A percentile compares a stretch with the other conserved stretches of the same genome.
Conservation (phyloP, 2,329 filamentous ascomycete species). For the Ascochyta clinopodiicola region DNA sequence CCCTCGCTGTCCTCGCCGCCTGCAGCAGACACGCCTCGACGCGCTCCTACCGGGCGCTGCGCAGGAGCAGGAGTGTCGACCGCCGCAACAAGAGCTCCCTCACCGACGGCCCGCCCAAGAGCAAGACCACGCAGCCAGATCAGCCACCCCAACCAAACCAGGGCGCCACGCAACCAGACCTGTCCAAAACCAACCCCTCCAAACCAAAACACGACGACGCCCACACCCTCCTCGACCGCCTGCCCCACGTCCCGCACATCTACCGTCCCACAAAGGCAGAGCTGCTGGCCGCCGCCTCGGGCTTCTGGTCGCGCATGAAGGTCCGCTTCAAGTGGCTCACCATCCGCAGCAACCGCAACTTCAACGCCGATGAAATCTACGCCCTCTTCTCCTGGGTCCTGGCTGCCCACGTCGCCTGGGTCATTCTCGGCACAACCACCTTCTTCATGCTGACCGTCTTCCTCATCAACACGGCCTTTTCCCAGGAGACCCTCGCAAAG, state of each 20-base stretch:
- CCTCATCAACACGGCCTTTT: constrained; percentile 93
- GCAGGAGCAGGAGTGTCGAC: constrained; percentile 22
- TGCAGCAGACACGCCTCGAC: constrained; percentile 41
- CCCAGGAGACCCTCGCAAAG: constrained; percentile 91
- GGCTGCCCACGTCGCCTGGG: constrained; percentile 91
- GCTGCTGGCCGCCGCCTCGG: constrained; percentile 85
- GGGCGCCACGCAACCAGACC: constrained; percentile 41
- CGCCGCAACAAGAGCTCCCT: constrained; percentile 49
- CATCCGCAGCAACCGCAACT: constrained; percentile 89
- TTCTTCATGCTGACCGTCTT: constrained; percentile 94
- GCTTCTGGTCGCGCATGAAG: constrained; percentile 88
- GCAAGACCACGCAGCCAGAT: constrained; percentile 16
- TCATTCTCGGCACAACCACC: constrained; percentile 94
- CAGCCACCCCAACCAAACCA: not conserved
- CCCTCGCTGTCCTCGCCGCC: constrained; percentile 34
- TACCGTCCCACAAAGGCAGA: constrained; percentile 93
- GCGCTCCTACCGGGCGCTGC: constrained; percentile 23
- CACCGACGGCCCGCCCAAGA: constrained; percentile 34
- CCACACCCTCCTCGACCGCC: constrained; percentile 60
- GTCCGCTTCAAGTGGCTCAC: constrained; percentile 98
- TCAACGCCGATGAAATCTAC: constrained; percentile 95
- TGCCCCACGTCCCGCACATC: constrained; percentile 67
- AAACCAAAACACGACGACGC: constrained; percentile 27
- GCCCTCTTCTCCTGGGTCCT: constrained; percentile 96
- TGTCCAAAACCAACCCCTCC: constrained; percentile 27